phyloP scores from a whole-genome alignment of 176 grass and related monocot species.

The Microstegium vimineum region DNA sequence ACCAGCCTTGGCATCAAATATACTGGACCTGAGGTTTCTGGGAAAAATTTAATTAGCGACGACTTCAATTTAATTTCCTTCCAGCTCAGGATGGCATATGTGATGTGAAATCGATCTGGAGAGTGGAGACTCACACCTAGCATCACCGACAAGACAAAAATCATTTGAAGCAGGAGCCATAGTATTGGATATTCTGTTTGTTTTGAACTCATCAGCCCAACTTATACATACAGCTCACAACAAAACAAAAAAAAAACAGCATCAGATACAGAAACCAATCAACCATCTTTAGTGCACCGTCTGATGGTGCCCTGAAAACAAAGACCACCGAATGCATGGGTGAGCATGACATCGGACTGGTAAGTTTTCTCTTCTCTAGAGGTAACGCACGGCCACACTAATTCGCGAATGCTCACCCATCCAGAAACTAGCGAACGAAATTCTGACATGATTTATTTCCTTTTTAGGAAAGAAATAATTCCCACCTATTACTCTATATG shows the following conservation, averaged over 20 bases:
- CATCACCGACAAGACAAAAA: slow-evolving; percentile 76
- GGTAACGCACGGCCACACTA: too few species aligned
- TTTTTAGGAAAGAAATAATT: too few species aligned
- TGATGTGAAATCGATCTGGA: background rate
- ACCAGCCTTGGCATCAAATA: slow-evolving; percentile 87
- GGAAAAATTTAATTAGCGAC: background rate
- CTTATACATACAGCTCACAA: too few species aligned
- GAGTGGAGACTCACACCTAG: slow-evolving; percentile 46
- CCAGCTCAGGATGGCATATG: background rate
- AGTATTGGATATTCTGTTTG: too few species aligned
- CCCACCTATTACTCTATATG: too few species aligned
- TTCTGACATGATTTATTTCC: too few species aligned
- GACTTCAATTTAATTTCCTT: background rate
- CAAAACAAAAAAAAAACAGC: too few species aligned
- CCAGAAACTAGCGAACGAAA: too few species aligned
- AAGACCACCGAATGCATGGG: background rate
- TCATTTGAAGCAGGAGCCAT: slow-evolving; percentile 90
- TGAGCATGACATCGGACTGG: background rate
- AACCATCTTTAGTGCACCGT: slow-evolving; percentile 64
- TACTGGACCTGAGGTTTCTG: slow-evolving; percentile 57
- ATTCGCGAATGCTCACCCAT: too few species aligned
- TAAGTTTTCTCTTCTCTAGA: too few species aligned
- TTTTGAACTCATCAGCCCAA: too few species aligned
- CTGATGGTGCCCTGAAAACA: slow-evolving; percentile 61
- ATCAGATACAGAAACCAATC: too few species aligned